Base-by-base conservation (phyloP, 768 basidiomycete genomes). In the Mycena floridula region DNA sequence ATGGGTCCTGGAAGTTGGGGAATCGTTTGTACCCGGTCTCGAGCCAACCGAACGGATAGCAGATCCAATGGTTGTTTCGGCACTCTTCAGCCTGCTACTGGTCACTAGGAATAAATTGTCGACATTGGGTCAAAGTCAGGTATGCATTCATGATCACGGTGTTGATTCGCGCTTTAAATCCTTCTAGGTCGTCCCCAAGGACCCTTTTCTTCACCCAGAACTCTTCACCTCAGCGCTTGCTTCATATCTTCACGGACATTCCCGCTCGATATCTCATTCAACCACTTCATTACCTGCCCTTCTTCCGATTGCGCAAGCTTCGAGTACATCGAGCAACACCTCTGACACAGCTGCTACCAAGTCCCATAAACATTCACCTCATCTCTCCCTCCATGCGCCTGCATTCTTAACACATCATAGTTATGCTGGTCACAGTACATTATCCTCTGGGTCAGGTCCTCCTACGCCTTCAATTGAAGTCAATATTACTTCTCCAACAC, bases 31-130 rank as follows among this genome's bases (percentile, higher is more conserved):
- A 9, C 22, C 40, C 45, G 73, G 74, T 25, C 65, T 85, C 15
- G 85, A 89, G 72, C 85, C 82, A 18, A 79, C 78, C 53, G 85
- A 89, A 59, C 74, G 83, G 26, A 71, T 85, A 47, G 80, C 79
- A 8, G 88, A 89, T 59, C 89, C 89, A 3, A 69, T 69, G 28
- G 73, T 85, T 46, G 73, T 91, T 11, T 75, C 85, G 21, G 79
- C 79, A 2, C 69, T 91, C 8, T 65, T 91, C 42, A 85, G 81
- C 44, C 70, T 86, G 39, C 74, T 90, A 25, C 68, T 86, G 16
- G 67, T 76, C 28, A 68, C 75, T 38, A 73, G 89, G 23, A 89
- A 87, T 63, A 86, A 82, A 56, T 72, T 91, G 13, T 70, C 76
- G 18, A 71, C 74, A 21, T 64, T 85, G 20, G 76, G 77, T 12